Conservation (phyloP, 345 rosid genomes). For the Sisymbrium altissimum region DNA sequence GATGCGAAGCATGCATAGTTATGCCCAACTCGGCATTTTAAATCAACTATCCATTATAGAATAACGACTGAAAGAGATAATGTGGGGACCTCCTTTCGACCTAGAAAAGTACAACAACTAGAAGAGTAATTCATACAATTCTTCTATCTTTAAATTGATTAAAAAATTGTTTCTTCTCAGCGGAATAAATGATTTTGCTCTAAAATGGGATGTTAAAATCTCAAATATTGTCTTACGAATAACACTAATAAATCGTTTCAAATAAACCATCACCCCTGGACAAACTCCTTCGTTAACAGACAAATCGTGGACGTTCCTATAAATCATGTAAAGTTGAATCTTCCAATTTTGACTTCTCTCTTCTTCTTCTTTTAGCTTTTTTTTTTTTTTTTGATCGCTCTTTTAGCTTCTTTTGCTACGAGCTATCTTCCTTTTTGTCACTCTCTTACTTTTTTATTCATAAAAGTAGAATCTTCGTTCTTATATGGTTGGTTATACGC, state of each 20-base stretch:
- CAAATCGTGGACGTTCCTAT: neutral
- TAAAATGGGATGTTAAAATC: neutral
- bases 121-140: neutral
- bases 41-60: neutral
- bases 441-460: neutral
- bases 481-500: neutral
- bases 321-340: neutral
- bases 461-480: neutral
- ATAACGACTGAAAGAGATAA: neutral
- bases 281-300: neutral
- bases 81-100: neutral
- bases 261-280: neutral
- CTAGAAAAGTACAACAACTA: neutral
- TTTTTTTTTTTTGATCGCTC: too few species aligned
- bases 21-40: neutral
- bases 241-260: neutral
- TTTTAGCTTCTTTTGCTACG: neutral
- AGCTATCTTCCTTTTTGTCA: neutral
- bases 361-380: neutral
- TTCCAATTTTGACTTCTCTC: constrained; percentile 3
- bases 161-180: neutral
- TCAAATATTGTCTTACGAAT: neutral
- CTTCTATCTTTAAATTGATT: neutral
- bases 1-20: neutral
- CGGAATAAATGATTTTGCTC: neutral